Evolutionary conservation across 2,329 filamentous ascomycete species (phyloP).

Genomic region (Nemania serpens): DNA sequence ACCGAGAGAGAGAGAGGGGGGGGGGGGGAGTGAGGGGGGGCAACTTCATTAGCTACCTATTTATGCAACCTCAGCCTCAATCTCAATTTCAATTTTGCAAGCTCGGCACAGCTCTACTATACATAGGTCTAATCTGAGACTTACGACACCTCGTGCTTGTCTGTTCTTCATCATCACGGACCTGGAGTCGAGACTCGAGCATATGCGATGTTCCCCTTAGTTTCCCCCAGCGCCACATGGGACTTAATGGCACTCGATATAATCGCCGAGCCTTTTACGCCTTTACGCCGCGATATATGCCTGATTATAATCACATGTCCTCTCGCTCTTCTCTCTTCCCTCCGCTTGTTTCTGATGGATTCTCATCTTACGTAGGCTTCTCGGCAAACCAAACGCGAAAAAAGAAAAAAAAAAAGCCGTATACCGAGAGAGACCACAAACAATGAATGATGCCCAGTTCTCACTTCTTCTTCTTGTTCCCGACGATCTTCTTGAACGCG

Average conservation of each 20-base stretch:
- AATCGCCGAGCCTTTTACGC: conserved; percentile 1
- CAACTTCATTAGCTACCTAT: too few relatives aligned
- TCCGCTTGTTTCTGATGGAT: too few relatives aligned
- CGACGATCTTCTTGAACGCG: conserved; percentile 64
- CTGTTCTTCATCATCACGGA: background rate
- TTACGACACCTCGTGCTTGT: too few relatives aligned
- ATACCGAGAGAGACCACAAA: background rate
- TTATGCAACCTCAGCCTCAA: too few relatives aligned
- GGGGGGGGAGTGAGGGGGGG: too few relatives aligned
- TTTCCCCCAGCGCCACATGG: background rate
- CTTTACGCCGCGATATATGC: conserved; percentile 10
- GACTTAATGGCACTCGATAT: too few relatives aligned
- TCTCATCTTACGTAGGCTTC: too few relatives aligned
- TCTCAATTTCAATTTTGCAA: background rate
- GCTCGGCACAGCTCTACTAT: background rate
- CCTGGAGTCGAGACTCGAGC: background rate
- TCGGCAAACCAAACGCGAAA: too few relatives aligned
- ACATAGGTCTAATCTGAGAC: conserved; percentile 2
- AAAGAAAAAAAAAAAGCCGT: too few relatives aligned
- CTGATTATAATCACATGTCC: too few relatives aligned
- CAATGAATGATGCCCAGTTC: background rate
- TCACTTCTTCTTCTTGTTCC: conserved; percentile 63
- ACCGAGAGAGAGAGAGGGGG: too few relatives aligned
- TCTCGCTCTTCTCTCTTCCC: too few relatives aligned
- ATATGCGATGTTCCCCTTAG: background rate